These are phyloP conservation scores for Pelargonium cotyledonis DNA, from an alignment of 441 rosid genomes.

Conservation along the genomic window DNA sequence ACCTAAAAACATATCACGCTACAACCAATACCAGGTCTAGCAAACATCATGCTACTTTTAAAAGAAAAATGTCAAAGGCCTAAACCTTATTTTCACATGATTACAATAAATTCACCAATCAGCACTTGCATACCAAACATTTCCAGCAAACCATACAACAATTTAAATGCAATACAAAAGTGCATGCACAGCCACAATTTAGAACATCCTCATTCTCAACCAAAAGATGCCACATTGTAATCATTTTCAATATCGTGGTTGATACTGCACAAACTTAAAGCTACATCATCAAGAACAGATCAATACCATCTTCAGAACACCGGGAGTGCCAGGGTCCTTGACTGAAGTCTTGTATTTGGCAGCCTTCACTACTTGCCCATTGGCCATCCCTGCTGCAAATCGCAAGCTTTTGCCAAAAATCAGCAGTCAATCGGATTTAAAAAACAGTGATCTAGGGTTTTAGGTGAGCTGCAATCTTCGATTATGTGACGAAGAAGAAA, in stretches of 20 bases:
- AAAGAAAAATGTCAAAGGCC: not conserved
- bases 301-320: conserved; percentile 56
- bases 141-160: no score
- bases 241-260: not conserved
- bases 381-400: conserved; percentile 37
- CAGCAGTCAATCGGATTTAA: conserved; percentile 1
- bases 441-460: conserved; percentile 8
- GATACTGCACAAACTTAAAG: not conserved
- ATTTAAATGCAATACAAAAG: no score
- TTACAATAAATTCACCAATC: not conserved
- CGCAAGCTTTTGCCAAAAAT: not conserved
- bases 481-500: not conserved
- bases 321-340: conserved; percentile 75
- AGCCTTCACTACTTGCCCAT: conserved; percentile 47
- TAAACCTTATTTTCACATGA: not conserved
- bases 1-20: not conserved
- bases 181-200: no score
- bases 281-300: not conserved
- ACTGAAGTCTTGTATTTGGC: conserved; percentile 68
- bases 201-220: not conserved
- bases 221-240: not conserved
- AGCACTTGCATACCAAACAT: not conserved
- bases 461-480: not conserved
- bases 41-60: not conserved
- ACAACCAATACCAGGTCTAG: not conserved